These are phyloP conservation scores for Lindgomyces ingoldianus DNA, from an alignment of 495 filamentous ascomycete species.

Conservation along the genomic window DNA sequence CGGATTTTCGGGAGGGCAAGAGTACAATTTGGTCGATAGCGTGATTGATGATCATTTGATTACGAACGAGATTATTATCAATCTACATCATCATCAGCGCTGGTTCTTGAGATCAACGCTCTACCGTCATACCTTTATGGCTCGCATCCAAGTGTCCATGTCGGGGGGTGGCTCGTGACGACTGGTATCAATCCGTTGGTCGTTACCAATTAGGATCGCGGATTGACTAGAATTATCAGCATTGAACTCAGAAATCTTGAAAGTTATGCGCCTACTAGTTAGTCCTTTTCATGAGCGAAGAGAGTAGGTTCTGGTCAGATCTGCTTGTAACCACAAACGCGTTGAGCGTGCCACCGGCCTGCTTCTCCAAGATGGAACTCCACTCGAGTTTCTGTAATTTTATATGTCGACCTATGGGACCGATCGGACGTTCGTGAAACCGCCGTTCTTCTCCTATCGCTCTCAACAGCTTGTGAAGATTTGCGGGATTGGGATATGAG, in stretches of 20 bases:
- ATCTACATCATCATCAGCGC: constrained; percentile 52
- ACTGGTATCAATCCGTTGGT: constrained; percentile 59
- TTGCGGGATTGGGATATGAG: constrained; percentile 63
- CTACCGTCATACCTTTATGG: constrained; percentile 58
- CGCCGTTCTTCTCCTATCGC: constrained; percentile 65
- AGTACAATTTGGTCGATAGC: constrained; percentile 82
- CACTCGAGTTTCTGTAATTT: constrained; percentile 76
- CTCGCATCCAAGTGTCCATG: constrained; percentile 75
- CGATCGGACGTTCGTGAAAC: constrained; percentile 73
- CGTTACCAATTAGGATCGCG: constrained; percentile 29
- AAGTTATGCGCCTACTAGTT: constrained; percentile 50
- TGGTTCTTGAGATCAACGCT: too few species aligned
- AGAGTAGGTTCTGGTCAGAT: constrained; percentile 64
- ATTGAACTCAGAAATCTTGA: not conserved
- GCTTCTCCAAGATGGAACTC: constrained; percentile 78
- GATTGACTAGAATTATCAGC: constrained; percentile 49
- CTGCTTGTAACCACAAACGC: constrained; percentile 80
- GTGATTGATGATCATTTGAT: constrained; percentile 80
- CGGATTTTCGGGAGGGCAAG: constrained; percentile 65
- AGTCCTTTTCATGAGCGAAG: constrained; percentile 60
- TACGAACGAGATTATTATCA: constrained; percentile 72
- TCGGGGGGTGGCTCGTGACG: constrained; percentile 69
- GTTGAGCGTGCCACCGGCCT: constrained; percentile 63
- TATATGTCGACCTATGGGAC: constrained; percentile 77
- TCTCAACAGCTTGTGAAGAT: constrained; percentile 63